phyloP scores from a whole-genome alignment of 2,329 filamentous ascomycete genomes.

The Trichoderma atrobrunneum region DNA sequence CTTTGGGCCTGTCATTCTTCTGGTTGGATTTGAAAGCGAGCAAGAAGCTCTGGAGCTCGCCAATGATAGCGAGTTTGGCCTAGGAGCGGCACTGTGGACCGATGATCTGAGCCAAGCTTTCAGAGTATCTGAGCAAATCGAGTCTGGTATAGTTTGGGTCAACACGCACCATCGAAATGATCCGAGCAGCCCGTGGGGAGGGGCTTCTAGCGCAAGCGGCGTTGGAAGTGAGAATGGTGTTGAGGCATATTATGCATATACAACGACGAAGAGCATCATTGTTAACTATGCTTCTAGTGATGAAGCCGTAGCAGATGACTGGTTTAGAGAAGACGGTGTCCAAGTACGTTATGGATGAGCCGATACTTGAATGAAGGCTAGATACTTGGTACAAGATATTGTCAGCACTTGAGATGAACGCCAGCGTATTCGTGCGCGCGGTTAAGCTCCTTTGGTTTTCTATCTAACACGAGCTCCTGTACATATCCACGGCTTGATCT shows the following conservation, averaged over 20 bases:
- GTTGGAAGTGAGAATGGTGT: constrained; percentile 71
- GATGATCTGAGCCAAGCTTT: constrained; percentile 72
- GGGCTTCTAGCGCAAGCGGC: constrained; percentile 59
- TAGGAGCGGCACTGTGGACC: constrained; percentile 77
- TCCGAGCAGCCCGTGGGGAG: constrained; percentile 69
- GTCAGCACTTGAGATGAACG: background rate
- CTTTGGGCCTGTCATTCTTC: constrained; percentile 75
- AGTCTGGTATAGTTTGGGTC: constrained; percentile 60
- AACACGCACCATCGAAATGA: constrained; percentile 70
- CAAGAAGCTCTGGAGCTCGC: constrained; percentile 67
- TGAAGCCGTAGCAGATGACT: constrained; percentile 57
- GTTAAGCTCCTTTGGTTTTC: background rate
- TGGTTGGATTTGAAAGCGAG: constrained; percentile 72
- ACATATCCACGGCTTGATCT: background rate
- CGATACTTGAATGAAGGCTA: too few relatives aligned
- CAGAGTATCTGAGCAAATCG: constrained; percentile 67
- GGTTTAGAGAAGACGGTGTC: constrained; percentile 60
- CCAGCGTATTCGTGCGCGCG: background rate
- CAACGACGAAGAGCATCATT: constrained; percentile 62
- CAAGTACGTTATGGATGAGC: constrained; percentile 43
- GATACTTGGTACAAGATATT: background rate
- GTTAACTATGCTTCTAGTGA: constrained; percentile 63
- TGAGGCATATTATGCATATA: constrained; percentile 60
- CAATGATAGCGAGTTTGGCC: constrained; percentile 72
- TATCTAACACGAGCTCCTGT: background rate